These are phyloP conservation scores for Naganishia sp. DNA, from an alignment of 1,284 basidiomycete species.

Conservation along the genomic window DNA sequence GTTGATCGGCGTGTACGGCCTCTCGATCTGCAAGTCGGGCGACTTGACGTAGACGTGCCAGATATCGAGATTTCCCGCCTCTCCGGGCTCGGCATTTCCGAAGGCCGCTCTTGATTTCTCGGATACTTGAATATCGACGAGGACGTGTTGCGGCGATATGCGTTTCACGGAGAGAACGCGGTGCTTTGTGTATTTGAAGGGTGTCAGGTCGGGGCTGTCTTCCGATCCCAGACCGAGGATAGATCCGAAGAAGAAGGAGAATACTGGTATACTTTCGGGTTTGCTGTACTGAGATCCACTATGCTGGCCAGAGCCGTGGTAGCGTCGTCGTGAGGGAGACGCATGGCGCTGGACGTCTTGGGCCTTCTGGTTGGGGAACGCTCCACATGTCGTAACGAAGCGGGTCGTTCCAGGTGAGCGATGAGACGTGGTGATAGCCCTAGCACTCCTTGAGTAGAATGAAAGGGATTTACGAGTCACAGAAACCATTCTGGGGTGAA, in stretches of 20 bases:
- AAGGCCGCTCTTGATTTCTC: conserved; percentile 23
- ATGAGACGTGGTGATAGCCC: no score
- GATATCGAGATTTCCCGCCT: conserved; percentile 35
- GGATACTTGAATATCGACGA: conserved; percentile 40
- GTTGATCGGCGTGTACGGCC: conserved; percentile 52
- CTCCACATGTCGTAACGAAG: no score
- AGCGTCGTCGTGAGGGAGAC: neutral
- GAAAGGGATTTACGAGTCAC: no score
- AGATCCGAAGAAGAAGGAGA: conserved; percentile 34
- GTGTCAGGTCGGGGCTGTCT: conserved; percentile 36
- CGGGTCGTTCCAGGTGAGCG: no score
- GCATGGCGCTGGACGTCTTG: no score
- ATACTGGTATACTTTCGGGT: conserved; percentile 19
- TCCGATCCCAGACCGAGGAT: conserved; percentile 1
- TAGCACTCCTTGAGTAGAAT: no score
- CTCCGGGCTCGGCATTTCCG: conserved; percentile 5
- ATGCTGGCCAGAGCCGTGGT: conserved; percentile 3
- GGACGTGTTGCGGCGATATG: conserved; percentile 41
- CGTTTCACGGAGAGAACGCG: conserved; percentile 32
- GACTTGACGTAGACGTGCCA: conserved; percentile 52
- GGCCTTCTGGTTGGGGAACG: no score
- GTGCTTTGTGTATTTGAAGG: conserved; percentile 47
- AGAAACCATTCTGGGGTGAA: no score
- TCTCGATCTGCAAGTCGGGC: conserved; percentile 51
- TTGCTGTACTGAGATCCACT: neutral